Evolutionary conservation across 768 basidiomycete species (phyloP).

Genomic region (Suillus bovinus): DNA sequence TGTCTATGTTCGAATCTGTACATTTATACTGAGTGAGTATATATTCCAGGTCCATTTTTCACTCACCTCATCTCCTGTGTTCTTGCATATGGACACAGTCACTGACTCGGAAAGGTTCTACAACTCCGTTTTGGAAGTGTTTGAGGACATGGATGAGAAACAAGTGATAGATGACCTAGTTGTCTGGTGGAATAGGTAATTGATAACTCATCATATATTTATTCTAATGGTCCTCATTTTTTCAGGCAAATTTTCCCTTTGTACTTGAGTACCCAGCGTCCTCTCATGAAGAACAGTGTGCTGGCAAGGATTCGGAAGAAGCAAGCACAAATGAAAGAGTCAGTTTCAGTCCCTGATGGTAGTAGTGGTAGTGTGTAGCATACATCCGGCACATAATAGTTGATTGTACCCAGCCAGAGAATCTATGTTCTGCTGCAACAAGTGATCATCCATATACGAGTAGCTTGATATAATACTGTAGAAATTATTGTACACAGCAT

Average conservation of each 20-base stretch:
- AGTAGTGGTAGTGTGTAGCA: background rate
- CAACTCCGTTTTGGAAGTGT: conserved; percentile 18
- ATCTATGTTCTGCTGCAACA: no score
- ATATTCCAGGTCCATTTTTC: conserved; percentile 20
- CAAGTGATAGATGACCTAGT: conserved; percentile 19
- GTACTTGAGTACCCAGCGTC: background rate
- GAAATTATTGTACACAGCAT: no score
- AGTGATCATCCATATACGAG: no score
- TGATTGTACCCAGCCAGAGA: no score
- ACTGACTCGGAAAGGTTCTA: conserved; percentile 29
- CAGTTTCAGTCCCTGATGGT: background rate
- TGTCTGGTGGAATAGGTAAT: conserved; percentile 22
- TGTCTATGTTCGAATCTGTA: background rate
- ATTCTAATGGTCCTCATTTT: background rate
- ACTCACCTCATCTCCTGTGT: conserved; percentile 16
- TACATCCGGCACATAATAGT: no score
- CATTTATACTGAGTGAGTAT: background rate
- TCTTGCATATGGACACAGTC: conserved; percentile 19
- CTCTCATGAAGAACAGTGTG: conserved; percentile 4
- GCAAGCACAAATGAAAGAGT: background rate
- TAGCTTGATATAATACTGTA: no score
- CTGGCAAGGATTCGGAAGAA: conserved; percentile 8
- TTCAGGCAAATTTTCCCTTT: conserved; percentile 13
- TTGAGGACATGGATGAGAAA: conserved; percentile 23
- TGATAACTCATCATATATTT: background rate